Conservation (phyloP, 768 basidiomycete species). For the Suillus americanus region DNA sequence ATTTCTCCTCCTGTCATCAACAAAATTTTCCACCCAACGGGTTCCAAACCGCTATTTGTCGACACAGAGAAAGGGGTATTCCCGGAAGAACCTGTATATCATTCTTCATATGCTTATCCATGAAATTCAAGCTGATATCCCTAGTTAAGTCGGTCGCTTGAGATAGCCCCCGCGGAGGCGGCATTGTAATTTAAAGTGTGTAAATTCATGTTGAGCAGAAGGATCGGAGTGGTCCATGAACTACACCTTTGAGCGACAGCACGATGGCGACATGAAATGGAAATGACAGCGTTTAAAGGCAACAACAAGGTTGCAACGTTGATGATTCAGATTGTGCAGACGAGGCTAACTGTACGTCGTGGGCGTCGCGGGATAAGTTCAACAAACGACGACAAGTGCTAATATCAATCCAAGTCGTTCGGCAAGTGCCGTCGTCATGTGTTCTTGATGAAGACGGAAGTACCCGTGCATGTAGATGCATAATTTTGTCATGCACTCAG, state of each 20-base stretch:
- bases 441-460: neutral
- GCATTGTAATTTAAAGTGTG: neutral
- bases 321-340: too few species aligned
- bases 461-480: neutral
- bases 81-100: neutral
- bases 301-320: too few species aligned
- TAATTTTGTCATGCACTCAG: too few species aligned
- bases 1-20: neutral
- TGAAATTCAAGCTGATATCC: neutral
- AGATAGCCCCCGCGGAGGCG: neutral
- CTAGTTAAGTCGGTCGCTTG: neutral
- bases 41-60: constrained; percentile 74
- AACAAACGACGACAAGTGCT: too few species aligned
- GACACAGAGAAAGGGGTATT: constrained; percentile 64
- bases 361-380: too few species aligned
- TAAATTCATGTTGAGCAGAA: neutral
- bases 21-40: constrained; percentile 35
- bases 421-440: too few species aligned
- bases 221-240: neutral
- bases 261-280: neutral
- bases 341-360: too few species aligned
- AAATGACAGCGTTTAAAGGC: neutral
- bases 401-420: too few species aligned
- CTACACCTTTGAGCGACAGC: neutral
- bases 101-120: neutral